Conservation (phyloP, 176 grass and related monocot genomes). For the Sorghum bicolor region Sorghum_bicolor_NCBIv3 NC_012875.2:51926001-51926500, state of each 20-base stretch:
- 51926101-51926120: background rate
- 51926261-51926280: constrained; percentile 5
- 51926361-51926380: background rate
- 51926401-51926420: background rate
- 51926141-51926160: background rate
- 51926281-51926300: background rate
- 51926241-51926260: background rate
- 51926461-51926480: background rate
- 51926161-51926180: background rate
- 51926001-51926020: background rate
- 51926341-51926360: background rate
- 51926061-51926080: background rate
- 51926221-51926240: background rate
- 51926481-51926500: too few relatives aligned
- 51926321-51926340: background rate
- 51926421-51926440: background rate
- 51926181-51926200: too few relatives aligned
- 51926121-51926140: background rate
- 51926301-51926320: background rate
- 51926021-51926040: background rate
- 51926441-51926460: too few relatives aligned
- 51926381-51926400: background rate
- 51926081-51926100: background rate
- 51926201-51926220: background rate
- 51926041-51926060: background rate